Evolutionary conservation across 1,284 basidiomycete species (phyloP).

Genomic region (Megacollybia platyphylla): DNA sequence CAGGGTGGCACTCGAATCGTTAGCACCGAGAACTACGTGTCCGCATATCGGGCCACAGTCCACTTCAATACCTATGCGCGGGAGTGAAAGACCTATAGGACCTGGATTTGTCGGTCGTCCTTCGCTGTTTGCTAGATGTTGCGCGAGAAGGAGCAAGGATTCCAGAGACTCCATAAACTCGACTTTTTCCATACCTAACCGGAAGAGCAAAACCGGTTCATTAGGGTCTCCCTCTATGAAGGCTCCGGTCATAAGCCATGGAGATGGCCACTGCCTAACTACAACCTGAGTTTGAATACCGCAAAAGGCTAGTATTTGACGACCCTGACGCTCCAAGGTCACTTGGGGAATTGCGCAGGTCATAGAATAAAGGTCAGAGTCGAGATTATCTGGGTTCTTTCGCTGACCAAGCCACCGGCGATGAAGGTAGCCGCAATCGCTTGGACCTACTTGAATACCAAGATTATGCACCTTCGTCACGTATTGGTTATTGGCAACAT

Average conservation of each 20-base stretch:
- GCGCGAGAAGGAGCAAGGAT: constrained; percentile 17
- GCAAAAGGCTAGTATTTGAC: constrained; percentile 6
- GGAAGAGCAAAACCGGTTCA: constrained; percentile 40
- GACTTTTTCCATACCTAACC: constrained; percentile 30
- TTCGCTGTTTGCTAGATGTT: no score
- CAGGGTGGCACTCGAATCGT: constrained; percentile 23
- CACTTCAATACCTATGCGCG: constrained; percentile 34
- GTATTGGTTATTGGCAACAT: constrained; percentile 18
- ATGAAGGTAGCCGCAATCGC: constrained; percentile 36
- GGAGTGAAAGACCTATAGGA: constrained; percentile 26
- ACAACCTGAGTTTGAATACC: constrained; percentile 31
- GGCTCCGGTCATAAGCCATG: constrained; percentile 33
- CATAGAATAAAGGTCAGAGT: constrained; percentile 36
- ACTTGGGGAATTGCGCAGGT: constrained; percentile 21
- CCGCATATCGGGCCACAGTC: constrained; percentile 33
- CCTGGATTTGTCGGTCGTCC: constrained; percentile 3
- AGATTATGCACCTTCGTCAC: constrained; percentile 27
- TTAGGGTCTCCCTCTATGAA: constrained; percentile 49
- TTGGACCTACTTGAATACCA: constrained; percentile 25
- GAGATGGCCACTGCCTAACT: constrained; percentile 46
- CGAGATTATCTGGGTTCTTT: constrained; percentile 18
- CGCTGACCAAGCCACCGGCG: constrained; percentile 36
- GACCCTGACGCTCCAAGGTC: constrained; percentile 20
- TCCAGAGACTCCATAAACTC: constrained; percentile 40
- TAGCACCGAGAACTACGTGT: constrained; percentile 31